Conservation (phyloP, 1,139 yeast species). For the Taphrina confusa region DNA sequence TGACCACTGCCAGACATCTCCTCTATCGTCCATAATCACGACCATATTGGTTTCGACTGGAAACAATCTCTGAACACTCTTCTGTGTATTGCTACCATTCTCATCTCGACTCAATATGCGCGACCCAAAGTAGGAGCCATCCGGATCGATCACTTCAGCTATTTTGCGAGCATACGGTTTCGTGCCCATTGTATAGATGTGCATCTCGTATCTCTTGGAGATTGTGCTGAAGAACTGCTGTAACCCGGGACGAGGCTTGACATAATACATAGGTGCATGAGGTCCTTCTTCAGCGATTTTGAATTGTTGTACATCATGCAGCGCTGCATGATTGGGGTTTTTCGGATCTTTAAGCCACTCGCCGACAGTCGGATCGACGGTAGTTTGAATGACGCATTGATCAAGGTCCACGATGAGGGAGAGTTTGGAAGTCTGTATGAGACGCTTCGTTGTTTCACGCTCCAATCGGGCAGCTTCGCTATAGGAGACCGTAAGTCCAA, state of each 20-base stretch:
- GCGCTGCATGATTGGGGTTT: constrained; percentile 81
- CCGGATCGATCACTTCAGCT: constrained; percentile 89
- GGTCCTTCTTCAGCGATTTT: constrained; percentile 68
- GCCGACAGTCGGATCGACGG: constrained; percentile 95
- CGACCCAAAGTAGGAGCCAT: constrained; percentile 81
- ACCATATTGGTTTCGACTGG: constrained; percentile 98
- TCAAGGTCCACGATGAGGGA: constrained; percentile 94
- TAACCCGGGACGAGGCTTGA: constrained; percentile 87
- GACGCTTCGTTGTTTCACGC: constrained; percentile 60
- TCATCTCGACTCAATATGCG: constrained; percentile 91
- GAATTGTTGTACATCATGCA: constrained; percentile 78
- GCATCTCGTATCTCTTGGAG: constrained; percentile 75
- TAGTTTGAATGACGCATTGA: constrained; percentile 96
- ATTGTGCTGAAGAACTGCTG: constrained; percentile 66
- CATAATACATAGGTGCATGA: constrained; percentile 71
- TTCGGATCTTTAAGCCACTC: constrained; percentile 89
- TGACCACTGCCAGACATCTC: constrained; percentile 99
- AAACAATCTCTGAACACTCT: constrained; percentile 80
- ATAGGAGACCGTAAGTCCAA: constrained; percentile 78
- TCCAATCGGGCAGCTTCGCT: constrained; percentile 86
- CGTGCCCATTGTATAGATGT: constrained; percentile 99
- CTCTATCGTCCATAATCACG: constrained; percentile 93
- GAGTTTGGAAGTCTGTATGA: constrained; percentile 65
- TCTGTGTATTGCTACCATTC: constrained; percentile 88
- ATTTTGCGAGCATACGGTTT: constrained; percentile 87